Percentiles rank a stretch among this genome's conserved stretches.
Conservation (phyloP, 2,329 filamentous ascomycete genomes). For the Graphilbum ipis-grandicollis region DNA sequence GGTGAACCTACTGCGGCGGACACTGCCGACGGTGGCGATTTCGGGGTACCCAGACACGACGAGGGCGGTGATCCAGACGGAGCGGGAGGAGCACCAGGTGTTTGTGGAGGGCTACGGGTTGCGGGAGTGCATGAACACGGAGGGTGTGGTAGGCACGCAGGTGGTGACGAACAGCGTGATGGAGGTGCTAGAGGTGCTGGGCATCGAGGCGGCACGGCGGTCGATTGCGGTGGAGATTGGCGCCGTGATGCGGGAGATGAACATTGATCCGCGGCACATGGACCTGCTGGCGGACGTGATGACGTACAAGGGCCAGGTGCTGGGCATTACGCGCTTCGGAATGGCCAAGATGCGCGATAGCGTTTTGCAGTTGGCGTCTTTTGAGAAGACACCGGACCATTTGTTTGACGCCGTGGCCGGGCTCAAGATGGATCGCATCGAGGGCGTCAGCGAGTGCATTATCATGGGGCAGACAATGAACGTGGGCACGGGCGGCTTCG, state of each 20-base stretch:
- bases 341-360: slow-evolving; percentile 91
- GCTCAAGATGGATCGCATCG: slow-evolving; percentile 82
- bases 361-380: slow-evolving; percentile 83
- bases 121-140: slow-evolving; percentile 77
- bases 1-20: slow-evolving; percentile 70
- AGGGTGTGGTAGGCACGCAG: slow-evolving; percentile 65
- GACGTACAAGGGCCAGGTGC: slow-evolving; percentile 95
- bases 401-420: slow-evolving; percentile 84
- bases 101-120: slow-evolving; percentile 93
- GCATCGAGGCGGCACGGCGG: slow-evolving; percentile 81
- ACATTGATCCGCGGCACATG: slow-evolving; percentile 95
- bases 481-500: slow-evolving; percentile 81
- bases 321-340: slow-evolving; percentile 92
- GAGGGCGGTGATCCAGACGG: slow-evolving; percentile 74
- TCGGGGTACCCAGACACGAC: slow-evolving; percentile 75
- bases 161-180: slow-evolving; percentile 75
- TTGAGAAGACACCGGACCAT: slow-evolving; percentile 97
- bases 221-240: slow-evolving; percentile 84
- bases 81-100: slow-evolving; percentile 50
- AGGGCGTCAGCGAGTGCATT: slow-evolving; percentile 91
- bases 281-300: slow-evolving; percentile 93
- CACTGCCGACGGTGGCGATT: slow-evolving; percentile 68
- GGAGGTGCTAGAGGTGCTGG: slow-evolving; percentile 73
- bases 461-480: slow-evolving; percentile 95
- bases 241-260: slow-evolving; percentile 83